Evolutionary conservation across 176 grass and related monocot genomes (phyloP).

Genomic region (Avena insularis): DNA sequence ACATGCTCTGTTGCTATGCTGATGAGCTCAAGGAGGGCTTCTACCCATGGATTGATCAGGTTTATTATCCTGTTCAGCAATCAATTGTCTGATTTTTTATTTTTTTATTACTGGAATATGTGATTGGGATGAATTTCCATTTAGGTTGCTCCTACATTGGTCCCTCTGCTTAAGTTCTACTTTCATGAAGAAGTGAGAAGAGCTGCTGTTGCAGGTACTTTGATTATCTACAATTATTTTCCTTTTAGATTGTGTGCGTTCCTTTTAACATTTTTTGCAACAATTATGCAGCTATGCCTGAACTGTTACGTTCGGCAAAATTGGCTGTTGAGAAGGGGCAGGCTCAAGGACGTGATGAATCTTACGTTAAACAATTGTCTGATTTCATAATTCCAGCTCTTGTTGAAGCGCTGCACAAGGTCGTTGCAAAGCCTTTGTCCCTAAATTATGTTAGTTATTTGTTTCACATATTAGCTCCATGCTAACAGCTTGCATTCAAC

Average conservation of each 20-base stretch:
- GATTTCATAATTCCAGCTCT: conserved; percentile 98
- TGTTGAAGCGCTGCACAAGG: conserved; percentile 98
- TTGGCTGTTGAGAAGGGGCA: conserved; percentile 92
- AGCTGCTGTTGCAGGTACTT: conserved; percentile 93
- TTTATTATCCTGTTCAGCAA: conserved; percentile 36
- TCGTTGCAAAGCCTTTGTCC: conserved; percentile 38
- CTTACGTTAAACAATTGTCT: conserved; percentile 92
- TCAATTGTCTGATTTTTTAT: conserved; percentile 3
- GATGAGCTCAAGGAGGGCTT: conserved; percentile 99
- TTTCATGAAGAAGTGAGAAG: conserved; percentile 99
- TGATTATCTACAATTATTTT: not conserved
- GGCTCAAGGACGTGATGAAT: conserved; percentile 86
- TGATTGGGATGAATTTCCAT: conserved; percentile 39
- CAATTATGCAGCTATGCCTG: conserved; percentile 83
- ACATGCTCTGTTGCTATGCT: conserved; percentile 99
- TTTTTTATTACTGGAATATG: not conserved
- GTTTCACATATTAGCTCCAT: not conserved
- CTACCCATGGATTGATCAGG: conserved; percentile 99
- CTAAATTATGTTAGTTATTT: conserved; percentile 9
- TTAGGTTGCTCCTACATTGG: conserved; percentile 94
- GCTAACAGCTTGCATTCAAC: conserved; percentile 38
- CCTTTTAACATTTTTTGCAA: conserved; percentile 37
- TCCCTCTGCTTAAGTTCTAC: conserved; percentile 98
- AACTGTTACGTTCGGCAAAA: conserved; percentile 89
- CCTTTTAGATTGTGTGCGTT: not conserved